Evolutionary conservation across 2,329 filamentous ascomycete genomes (phyloP), one percentile per base, ranked within the genome.

Genomic region (Cladosporium sp.): DNA sequence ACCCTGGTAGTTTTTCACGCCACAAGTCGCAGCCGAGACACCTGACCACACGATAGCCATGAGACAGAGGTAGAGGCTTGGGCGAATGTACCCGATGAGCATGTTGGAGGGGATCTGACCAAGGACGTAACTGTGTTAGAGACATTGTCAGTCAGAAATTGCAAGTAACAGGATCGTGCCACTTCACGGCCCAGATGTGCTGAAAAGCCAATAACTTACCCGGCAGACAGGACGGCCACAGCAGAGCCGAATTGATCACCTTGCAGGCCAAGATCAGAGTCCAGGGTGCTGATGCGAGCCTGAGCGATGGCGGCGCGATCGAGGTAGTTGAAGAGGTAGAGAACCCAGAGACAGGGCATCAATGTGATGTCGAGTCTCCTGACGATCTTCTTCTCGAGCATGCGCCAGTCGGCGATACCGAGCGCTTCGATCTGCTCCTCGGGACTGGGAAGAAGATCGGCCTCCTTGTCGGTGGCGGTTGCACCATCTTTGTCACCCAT

Each of bases 181-280:
- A n/a, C n/a, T n/a, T n/a, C n/a, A n/a, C n/a, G n/a, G n/a, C n/a
- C n/a, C n/a, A n/a, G n/a, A n/a, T n/a, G n/a, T n/a, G 22, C 22
- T 9, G 22, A 27, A 9, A 27, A 27, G 22, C n/a, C n/a, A n/a
- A 27, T 27, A 5, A 27, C 22, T 4, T 27, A 27, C 22, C 22
- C 35, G 7, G 15, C 9, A 8, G 19, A 38, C 11, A 38, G 67
- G 57, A 79, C 76, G 52, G 72, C 74, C 3, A 75, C 78, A 13
- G 73, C 73, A 1, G 79, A 63, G 55, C 80, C 79, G 59, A 78
- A 82, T 41, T 83, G 75, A 2, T 76, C 80, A 6, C 77, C 77
- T 5, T 60, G 66, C 73, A 82, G 78, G 1, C 63, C 63, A 0
- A 82, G 65, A 50, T 82, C 79, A 16, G 67, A 49, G 50, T 82